phyloP scores from a whole-genome alignment of 257 asterid species.

The Salvia miltiorrhiza region DNA sequence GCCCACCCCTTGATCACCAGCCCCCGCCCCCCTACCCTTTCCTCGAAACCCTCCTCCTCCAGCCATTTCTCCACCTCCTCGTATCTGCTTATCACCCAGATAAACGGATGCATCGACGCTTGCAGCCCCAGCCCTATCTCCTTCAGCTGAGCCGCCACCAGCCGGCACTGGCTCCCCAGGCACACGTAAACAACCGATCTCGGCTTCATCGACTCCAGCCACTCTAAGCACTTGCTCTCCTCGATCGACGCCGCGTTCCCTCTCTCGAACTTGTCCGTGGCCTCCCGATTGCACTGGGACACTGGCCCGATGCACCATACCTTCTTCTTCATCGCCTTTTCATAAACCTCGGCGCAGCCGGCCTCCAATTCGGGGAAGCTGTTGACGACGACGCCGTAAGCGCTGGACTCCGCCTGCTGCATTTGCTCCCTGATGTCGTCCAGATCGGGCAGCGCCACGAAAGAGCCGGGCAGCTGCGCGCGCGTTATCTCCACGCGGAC shows the following conservation, averaged over 20 bases:
- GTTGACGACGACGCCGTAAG: conserved; percentile 69
- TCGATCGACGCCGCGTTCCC: conserved; percentile 57
- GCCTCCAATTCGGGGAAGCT: conserved; percentile 52
- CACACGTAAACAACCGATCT: conserved; percentile 56
- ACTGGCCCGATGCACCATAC: conserved; percentile 86
- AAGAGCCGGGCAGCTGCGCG: conserved; percentile 63
- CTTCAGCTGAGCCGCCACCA: conserved; percentile 46
- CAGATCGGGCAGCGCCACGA: conserved; percentile 51
- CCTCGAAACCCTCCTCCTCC: conserved; percentile 49
- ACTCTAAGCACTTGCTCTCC: conserved; percentile 35
- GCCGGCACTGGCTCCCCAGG: conserved; percentile 72
- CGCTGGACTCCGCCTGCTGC: conserved; percentile 56
- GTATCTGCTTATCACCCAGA: conserved; percentile 61
- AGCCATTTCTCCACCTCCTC: conserved; percentile 60
- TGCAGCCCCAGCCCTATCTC: conserved; percentile 69
- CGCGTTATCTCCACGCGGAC: conserved; percentile 35
- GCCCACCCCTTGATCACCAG: conserved; percentile 82
- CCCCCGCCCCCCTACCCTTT: conserved; percentile 49
- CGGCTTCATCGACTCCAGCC: conserved; percentile 50
- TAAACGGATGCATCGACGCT: conserved; percentile 46
- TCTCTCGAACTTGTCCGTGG: conserved; percentile 57
- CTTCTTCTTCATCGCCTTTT: conserved; percentile 44
- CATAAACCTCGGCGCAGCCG: conserved; percentile 52
- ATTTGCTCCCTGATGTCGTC: conserved; percentile 64
- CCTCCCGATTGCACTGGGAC: conserved; percentile 46